Percentiles rank a stretch among this genome's conserved stretches.
Evolutionary conservation across 257 asterid genomes (phyloP).

Genomic region (Orobanche coerulescens): DNA sequence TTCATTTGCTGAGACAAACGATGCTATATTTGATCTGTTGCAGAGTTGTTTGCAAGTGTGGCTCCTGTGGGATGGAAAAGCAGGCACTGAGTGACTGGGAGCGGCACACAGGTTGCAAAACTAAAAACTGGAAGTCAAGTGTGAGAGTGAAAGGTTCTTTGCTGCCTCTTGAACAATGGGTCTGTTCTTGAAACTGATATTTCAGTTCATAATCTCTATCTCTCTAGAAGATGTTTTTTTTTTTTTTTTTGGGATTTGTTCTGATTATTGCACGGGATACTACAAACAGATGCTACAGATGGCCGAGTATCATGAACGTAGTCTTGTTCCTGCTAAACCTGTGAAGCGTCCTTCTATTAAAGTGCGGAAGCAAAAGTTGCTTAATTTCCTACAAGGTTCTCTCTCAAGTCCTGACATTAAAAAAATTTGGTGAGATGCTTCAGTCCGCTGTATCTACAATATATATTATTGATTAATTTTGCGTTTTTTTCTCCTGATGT

Average conservation of each 20-base stretch:
- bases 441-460: conserved; percentile 14
- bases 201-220: conserved; percentile 9
- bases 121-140: conserved; percentile 88
- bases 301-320: conserved; percentile 76
- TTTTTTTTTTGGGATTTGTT: not conserved
- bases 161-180: conserved; percentile 94
- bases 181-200: conserved; percentile 37
- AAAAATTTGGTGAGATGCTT: conserved; percentile 15
- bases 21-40: conserved; percentile 18
- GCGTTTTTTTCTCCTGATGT: conserved; percentile 18
- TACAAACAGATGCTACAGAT: conserved; percentile 72
- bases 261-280: not conserved
- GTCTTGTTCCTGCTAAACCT: conserved; percentile 60
- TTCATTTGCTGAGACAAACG: conserved; percentile 15
- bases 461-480: conserved; percentile 20
- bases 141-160: conserved; percentile 80
- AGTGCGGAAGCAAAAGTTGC: conserved; percentile 84
- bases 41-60: conserved; percentile 99
- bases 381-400: conserved; percentile 75
- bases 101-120: conserved; percentile 80
- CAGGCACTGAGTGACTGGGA: conserved; percentile 95
- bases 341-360: conserved; percentile 77
- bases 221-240: too few relatives aligned
- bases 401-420: conserved; percentile 6
- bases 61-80: conserved; percentile 81